These are phyloP conservation scores for Euphorbia tirucalli DNA, from an alignment of 345 rosid species.

Conservation along the genomic window DNA sequence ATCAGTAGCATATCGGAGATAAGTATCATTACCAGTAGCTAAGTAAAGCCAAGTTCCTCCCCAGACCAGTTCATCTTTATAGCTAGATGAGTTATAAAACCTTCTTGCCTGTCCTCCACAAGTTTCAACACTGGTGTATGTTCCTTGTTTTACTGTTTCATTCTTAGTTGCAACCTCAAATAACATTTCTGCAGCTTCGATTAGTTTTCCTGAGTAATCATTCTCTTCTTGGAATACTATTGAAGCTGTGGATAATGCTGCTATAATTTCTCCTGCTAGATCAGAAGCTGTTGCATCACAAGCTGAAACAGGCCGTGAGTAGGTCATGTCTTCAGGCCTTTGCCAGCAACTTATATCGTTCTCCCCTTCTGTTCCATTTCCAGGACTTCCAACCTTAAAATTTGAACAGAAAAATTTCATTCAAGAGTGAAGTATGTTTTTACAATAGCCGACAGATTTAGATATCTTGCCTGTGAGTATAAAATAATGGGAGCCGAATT, in stretches of 20 bases:
- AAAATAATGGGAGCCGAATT: constrained; percentile 23
- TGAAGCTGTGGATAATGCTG: constrained; percentile 59
- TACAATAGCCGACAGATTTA: background rate
- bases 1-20: constrained; percentile 41
- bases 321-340: constrained; percentile 63
- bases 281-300: constrained; percentile 47
- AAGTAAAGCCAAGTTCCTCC: constrained; percentile 62
- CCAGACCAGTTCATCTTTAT: constrained; percentile 53
- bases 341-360: constrained; percentile 58
- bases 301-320: constrained; percentile 41
- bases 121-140: constrained; percentile 31
- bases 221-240: constrained; percentile 47
- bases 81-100: constrained; percentile 49
- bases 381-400: constrained; percentile 48
- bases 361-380: constrained; percentile 22
- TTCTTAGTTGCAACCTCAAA: constrained; percentile 31
- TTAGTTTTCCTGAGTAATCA: constrained; percentile 31
- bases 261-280: constrained; percentile 54
- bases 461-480: constrained; percentile 55
- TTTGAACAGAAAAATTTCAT: too few species aligned
- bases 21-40: constrained; percentile 51
- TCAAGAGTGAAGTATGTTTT: too few species aligned
- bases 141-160: constrained; percentile 23
- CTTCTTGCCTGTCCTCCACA: constrained; percentile 50
- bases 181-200: constrained; percentile 35